Evolutionary conservation across 306 rosid genomes (phyloP), one percentile per base, ranked within the genome.

Genomic region (Pyrus bretschneideri): DNA sequence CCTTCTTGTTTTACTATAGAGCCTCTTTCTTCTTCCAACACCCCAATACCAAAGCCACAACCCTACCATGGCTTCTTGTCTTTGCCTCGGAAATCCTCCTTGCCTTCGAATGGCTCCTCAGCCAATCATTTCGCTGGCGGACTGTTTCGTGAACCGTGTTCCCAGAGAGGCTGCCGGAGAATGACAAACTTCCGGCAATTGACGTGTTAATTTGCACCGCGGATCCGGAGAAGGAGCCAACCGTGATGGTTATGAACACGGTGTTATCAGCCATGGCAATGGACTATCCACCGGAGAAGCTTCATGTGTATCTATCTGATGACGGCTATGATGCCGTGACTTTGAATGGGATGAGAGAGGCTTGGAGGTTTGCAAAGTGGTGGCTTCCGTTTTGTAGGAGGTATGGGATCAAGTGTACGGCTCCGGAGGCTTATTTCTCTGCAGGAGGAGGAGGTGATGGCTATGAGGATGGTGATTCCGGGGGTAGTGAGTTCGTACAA

Each of bases 191-290:
- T 55, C 98, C 93, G 0, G 75, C 77, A 0, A 65, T 93, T 22
- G 91, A 93, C 44, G 90, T 93, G 45, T 91, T 93, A 77, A 79
- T 91, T 75, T 91, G 91, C 83, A 93, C 93, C 2, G 83, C 88
- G 27, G 96, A 93, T 72, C 89, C 91, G 17, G 74, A 73, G 9
- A 91, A 76, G 76, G 98, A 93, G 73, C 98, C 98, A 5, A 74
- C 90, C 51, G 21, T 81, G 38, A 88, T 72, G 30, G 97, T 91
- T 23, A 91, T 91, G 97, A 93, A 91, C 70, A 89, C 88, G 35
- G 87, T 93, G 18, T 33, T 93, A 60, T 91, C 98, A 4, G 91
- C 90, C 72, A 83, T 93, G 90, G 89, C 91, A 9, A 77, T 93
- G 70, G 95, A 88, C 70, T 93, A 91, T 73, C 95, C 95, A 0